Base-by-base conservation (phyloP, 2,329 filamentous ascomycete genomes). In the Monascus ruber region DNA sequence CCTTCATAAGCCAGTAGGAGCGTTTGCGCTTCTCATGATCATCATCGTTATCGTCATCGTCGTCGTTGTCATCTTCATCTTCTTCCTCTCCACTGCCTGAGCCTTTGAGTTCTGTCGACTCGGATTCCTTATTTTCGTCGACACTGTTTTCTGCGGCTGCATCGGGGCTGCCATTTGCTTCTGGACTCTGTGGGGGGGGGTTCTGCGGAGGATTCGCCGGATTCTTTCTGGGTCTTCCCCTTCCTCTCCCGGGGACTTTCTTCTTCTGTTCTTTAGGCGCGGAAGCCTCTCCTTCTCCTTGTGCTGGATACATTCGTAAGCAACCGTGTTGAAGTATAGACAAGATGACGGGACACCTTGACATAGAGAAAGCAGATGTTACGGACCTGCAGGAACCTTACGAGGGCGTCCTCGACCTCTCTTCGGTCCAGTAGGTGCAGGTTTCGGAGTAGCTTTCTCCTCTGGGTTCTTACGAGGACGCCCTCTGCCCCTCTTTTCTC, bases 1-100 rank as follows among this genome's bases (percentile, higher is more conserved):
- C 84, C 65, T 89, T 91, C 73, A 91, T 75, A 27, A 91, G 72
- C 83, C 84, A 88, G 62, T 83, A 87, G 61, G 70, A 69, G 34
- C 57, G 60, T 11, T 49, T 54, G 17, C 40, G 44, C 28, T 50
- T 45, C 11, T 51, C 49, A 10, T 51, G 42, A 11, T 40, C 48
- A 26, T 42, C 34, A 25, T 48, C 37, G 24, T 40, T n/a, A 24
- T 52, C 47, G 5, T 34, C 33, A 5, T 29, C 24, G 11, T 29
- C 26, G 27, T 27, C 34, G 5, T 25, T 7, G 7, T 3, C 25
- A 28, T 26, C 34, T 6, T 29, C 25, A 4, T 29, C 9, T n/a
- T 27, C 25, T 17, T 6, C 7, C 5, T 27, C 34, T 2, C 26
- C 34, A 17, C 26, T 36, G 10, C 26, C 10, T 9, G 24, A n/a